phyloP scores from a whole-genome alignment of 208 protist species.

The Crithidia brevicula region DNA sequence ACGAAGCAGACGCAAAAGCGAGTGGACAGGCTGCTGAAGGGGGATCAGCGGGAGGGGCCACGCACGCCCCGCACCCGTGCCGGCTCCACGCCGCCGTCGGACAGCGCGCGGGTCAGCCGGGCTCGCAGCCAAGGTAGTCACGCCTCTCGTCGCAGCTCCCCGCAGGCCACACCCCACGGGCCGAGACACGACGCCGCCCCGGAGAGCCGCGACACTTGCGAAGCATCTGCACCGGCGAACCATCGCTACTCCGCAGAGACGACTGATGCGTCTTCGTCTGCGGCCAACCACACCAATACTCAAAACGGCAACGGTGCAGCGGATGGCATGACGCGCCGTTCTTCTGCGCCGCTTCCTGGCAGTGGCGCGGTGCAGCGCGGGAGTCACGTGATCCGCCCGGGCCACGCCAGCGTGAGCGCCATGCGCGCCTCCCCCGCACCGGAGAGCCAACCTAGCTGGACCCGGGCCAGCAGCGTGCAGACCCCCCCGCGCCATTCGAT shows the following conservation, averaged over 20 bases:
- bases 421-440: slow-evolving; percentile 1
- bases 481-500: slow-evolving; percentile 4
- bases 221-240: background rate
- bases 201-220: background rate
- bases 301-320: background rate
- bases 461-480: background rate
- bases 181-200: background rate
- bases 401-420: slow-evolving; percentile 4
- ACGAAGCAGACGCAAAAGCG: slow-evolving; percentile 27
- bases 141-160: slow-evolving; percentile 13
- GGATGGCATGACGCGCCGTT: background rate
- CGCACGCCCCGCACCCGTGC: slow-evolving; percentile 7
- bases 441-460: slow-evolving; percentile 13
- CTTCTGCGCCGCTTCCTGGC: background rate
- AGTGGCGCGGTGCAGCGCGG: slow-evolving; percentile 16
- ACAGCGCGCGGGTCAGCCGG: slow-evolving; percentile 3
- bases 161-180: slow-evolving; percentile 9
- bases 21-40: slow-evolving; percentile 17
- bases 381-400: slow-evolving; percentile 15
- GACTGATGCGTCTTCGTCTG: background rate
- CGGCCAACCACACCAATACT: background rate
- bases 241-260: too few species aligned
- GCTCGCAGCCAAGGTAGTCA: slow-evolving; percentile 10
- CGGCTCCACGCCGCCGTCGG: slow-evolving; percentile 7
- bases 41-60: background rate